These are phyloP conservation scores for Backusella parvicylindrica DNA, from an alignment of 192 early-diverging fungal genomes.

Conservation along the genomic window DNA sequence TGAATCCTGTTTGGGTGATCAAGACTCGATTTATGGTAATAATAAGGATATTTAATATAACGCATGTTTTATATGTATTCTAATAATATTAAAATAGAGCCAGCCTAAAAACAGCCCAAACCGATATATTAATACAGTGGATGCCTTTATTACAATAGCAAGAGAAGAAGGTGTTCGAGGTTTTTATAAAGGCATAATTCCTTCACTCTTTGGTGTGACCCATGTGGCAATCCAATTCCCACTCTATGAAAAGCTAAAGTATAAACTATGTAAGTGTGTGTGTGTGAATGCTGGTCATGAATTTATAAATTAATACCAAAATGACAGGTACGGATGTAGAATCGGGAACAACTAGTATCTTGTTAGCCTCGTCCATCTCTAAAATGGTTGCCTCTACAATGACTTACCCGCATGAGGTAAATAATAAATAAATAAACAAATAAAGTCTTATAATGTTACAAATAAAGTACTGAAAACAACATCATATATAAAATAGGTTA, in stretches of 20 bases:
- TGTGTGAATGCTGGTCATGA: background rate
- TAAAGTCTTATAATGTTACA: background rate
- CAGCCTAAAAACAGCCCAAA: slow-evolving; percentile 72
- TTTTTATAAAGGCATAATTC: slow-evolving; percentile 91
- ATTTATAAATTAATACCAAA: background rate
- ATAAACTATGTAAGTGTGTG: slow-evolving; percentile 45
- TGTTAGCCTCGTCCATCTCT: slow-evolving; percentile 77
- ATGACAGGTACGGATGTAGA: slow-evolving; percentile 6
- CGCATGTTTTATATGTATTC: background rate
- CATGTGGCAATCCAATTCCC: slow-evolving; percentile 97
- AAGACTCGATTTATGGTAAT: slow-evolving; percentile 85
- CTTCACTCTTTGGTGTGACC: slow-evolving; percentile 86
- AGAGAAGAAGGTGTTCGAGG: slow-evolving; percentile 72
- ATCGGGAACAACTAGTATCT: slow-evolving; percentile 48
- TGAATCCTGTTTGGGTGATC: slow-evolving; percentile 92
- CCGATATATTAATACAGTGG: slow-evolving; percentile 74
- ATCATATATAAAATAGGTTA: slow-evolving; percentile 41
- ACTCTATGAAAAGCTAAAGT: slow-evolving; percentile 89
- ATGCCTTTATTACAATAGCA: slow-evolving; percentile 80
- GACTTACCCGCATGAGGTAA: slow-evolving; percentile 95
- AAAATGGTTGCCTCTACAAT: slow-evolving; percentile 87
- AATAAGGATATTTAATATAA: background rate
- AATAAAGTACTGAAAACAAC: background rate
- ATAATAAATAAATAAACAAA: background rate
- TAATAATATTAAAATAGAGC: slow-evolving; percentile 43